These are phyloP conservation scores for Fusarium sulawesiense DNA, from an alignment of 2,329 filamentous ascomycete species.

Conservation along the genomic window DNA sequence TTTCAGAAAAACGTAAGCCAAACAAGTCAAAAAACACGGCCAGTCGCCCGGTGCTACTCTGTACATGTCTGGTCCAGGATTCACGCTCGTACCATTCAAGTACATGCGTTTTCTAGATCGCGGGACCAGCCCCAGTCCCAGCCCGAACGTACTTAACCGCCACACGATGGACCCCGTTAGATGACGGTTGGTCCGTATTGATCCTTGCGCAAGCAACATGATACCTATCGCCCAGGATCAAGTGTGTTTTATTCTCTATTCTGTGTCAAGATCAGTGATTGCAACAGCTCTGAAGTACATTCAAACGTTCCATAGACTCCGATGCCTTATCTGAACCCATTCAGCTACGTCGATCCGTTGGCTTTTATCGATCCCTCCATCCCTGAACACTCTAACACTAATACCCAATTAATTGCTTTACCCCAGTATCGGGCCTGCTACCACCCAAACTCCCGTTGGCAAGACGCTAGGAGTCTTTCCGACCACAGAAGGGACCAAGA, in stretches of 20 bases:
- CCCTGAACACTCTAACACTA: conserved; percentile 10
- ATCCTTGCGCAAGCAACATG: conserved; percentile 13
- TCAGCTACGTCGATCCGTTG: conserved; percentile 2
- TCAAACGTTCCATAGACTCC: not conserved
- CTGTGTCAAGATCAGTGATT: not conserved
- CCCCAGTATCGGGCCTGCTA: conserved; percentile 29
- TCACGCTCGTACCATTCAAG: conserved; percentile 20
- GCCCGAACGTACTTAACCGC: conserved; percentile 31
- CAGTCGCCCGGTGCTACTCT: conserved; percentile 14
- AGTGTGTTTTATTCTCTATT: not conserved
- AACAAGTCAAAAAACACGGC: conserved; percentile 21
- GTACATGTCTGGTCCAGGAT: conserved; percentile 1
- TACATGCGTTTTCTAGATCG: conserved; percentile 17
- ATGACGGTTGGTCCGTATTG: conserved; percentile 37
- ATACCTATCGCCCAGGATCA: not conserved
- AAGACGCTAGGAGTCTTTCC: conserved; percentile 32
- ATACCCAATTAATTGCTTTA: conserved; percentile 29
- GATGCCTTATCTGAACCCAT: conserved; percentile 1
- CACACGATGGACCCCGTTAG: conserved; percentile 41
- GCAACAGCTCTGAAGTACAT: not conserved
- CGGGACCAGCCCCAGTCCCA: conserved; percentile 22
- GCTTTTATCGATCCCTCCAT: conserved; percentile 15
- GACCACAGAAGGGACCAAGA: not conserved
- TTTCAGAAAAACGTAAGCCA: conserved; percentile 10
- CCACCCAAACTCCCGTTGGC: conserved; percentile 7